Conservation (phyloP, 164 flowering plant genomes). For the Vitis vinifera region DNA sequence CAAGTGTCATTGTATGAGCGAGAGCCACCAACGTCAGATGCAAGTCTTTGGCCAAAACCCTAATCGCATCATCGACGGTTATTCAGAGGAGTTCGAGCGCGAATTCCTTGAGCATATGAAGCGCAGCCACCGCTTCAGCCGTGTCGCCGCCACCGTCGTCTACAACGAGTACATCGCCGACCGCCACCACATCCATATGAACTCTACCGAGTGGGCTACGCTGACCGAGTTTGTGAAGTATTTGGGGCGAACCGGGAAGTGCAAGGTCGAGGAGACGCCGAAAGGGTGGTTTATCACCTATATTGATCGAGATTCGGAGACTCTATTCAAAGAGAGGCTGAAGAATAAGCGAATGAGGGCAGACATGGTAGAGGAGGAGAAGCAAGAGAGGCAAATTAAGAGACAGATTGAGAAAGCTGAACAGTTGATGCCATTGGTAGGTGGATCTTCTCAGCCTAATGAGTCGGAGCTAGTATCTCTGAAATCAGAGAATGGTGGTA, state of each 20-base stretch:
- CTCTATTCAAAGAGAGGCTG: constrained; percentile 68
- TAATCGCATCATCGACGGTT: constrained; percentile 64
- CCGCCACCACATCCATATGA: constrained; percentile 91
- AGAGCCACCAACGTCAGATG: constrained; percentile 93
- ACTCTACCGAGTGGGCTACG: constrained; percentile 88
- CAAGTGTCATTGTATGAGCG: constrained; percentile 97
- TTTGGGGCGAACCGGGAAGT: constrained; percentile 75
- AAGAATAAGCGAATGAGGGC: constrained; percentile 71
- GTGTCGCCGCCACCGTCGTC: constrained; percentile 89
- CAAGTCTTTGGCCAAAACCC: constrained; percentile 90
- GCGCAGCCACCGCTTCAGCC: constrained; percentile 83
- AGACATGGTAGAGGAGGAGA: constrained; percentile 86
- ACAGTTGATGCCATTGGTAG: constrained; percentile 26
- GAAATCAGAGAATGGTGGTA: constrained; percentile 43
- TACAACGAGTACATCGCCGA: constrained; percentile 86
- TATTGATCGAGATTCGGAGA: constrained; percentile 81
- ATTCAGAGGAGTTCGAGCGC: constrained; percentile 77
- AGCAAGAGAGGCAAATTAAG: constrained; percentile 67
- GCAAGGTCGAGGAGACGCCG: constrained; percentile 90
- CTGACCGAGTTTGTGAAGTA: constrained; percentile 90
- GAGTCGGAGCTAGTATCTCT: constrained; percentile 19
- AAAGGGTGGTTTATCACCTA: constrained; percentile 96
- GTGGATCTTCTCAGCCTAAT: constrained; percentile 6
- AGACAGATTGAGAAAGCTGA: constrained; percentile 84
- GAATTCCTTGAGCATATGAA: constrained; percentile 79